Percentiles rank a stretch among this genome's conserved stretches.
These are phyloP conservation scores for Periconia sp. DNA, from an alignment of 2,329 filamentous ascomycete species.

Conservation along the genomic window DNA sequence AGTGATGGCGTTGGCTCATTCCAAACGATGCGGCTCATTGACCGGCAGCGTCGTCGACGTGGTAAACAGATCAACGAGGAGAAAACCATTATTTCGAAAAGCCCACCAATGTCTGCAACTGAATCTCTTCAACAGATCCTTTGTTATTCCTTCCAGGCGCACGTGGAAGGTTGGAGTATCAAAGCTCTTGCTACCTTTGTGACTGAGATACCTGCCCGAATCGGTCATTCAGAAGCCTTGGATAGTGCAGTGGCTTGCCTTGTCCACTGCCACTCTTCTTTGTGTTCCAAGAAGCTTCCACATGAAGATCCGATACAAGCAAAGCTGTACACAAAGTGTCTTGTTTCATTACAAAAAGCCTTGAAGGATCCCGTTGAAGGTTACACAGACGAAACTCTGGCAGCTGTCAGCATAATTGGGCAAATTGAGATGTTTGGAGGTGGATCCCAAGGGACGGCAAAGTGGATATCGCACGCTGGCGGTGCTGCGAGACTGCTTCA, in stretches of 20 bases:
- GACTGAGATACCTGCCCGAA: neutral
- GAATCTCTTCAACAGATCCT: constrained; percentile 4
- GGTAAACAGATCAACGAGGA: neutral
- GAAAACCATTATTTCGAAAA: neutral
- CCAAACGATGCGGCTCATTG: constrained; percentile 3
- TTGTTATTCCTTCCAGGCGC: constrained; percentile 2
- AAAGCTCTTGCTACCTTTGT: neutral
- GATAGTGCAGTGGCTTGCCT: constrained; percentile 7
- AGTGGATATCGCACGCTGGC: constrained; percentile 6
- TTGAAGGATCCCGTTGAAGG: constrained; percentile 4
- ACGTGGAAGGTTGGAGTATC: neutral
- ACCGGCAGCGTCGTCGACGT: neutral
- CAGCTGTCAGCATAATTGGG: constrained; percentile 6
- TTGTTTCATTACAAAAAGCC: neutral
- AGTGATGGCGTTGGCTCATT: constrained; percentile 3
- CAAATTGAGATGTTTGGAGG: constrained; percentile 7
- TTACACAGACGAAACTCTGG: constrained; percentile 8
- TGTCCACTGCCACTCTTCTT: neutral
- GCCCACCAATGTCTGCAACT: neutral
- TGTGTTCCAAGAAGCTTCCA: neutral
- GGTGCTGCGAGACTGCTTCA: constrained; percentile 4
- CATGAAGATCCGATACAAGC: neutral
- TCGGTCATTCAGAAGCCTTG: constrained; percentile 4
- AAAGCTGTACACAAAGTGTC: constrained; percentile 1
- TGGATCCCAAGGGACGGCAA: neutral